A percentile compares a stretch with the other conserved stretches of the same genome.
Evolutionary conservation across 257 asterid genomes (phyloP).

Genomic region (Avicennia marina): DNA sequence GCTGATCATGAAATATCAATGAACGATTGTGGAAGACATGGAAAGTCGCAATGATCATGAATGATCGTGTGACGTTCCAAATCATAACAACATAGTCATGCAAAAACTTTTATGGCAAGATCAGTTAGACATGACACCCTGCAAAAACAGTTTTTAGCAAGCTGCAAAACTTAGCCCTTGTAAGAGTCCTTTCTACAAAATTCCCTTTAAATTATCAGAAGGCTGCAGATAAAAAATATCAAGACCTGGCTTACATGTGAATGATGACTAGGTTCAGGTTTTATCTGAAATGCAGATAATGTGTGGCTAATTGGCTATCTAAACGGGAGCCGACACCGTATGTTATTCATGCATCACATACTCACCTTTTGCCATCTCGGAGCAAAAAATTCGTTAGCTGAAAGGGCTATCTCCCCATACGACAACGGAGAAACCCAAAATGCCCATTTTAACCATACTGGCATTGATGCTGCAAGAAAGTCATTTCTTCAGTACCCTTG

Average conservation of each 20-base stretch:
- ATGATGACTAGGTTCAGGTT: not conserved
- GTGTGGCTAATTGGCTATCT: not conserved
- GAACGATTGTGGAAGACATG: not conserved
- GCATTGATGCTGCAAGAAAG: slow-evolving; percentile 61
- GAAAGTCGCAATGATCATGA: not conserved
- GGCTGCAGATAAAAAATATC: too few relatives aligned
- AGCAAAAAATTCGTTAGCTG: slow-evolving; percentile 61
- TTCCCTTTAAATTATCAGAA: too few relatives aligned
- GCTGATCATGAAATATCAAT: not conserved
- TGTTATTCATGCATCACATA: not conserved
- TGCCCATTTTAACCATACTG: slow-evolving; percentile 64
- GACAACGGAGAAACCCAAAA: slow-evolving; percentile 70
- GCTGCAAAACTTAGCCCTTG: not conserved
- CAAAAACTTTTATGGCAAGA: not conserved
- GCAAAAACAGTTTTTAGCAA: not conserved
- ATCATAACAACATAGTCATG: not conserved
- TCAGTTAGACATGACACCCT: not conserved
- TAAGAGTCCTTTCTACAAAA: too few relatives aligned
- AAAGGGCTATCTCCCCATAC: slow-evolving; percentile 66
- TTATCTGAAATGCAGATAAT: not conserved
- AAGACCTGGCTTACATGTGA: not conserved
- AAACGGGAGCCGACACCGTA: not conserved
- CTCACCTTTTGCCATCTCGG: slow-evolving; percentile 68
- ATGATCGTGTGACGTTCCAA: not conserved
- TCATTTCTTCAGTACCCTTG: not conserved